Percentiles rank a stretch among this genome's conserved stretches.
phyloP scores from a whole-genome alignment of 2,329 filamentous ascomycete species.

The Lecanosticta acicola region DNA sequence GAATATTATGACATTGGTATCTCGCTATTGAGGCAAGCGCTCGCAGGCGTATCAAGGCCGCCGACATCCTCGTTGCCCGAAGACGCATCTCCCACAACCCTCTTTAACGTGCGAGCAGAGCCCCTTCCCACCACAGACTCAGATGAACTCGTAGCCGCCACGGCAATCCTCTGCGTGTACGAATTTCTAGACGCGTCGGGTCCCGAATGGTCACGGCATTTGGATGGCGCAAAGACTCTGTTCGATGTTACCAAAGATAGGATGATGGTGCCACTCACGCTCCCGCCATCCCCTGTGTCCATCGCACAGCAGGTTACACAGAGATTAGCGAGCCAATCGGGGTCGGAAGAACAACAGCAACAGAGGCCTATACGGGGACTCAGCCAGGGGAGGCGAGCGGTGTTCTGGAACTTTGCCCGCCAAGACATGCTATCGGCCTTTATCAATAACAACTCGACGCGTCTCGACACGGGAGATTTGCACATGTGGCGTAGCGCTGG shows the following conservation, averaged over 20 bases:
- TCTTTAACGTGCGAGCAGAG: conserved; percentile 17
- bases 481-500: conserved; percentile 60
- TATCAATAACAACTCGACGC: conserved; percentile 56
- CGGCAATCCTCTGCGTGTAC: conserved; percentile 62
- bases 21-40: conserved; percentile 30
- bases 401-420: conserved; percentile 63
- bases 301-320: conserved; percentile 20
- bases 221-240: conserved; percentile 60
- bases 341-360: conserved; percentile 1
- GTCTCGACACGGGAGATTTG: conserved; percentile 58
- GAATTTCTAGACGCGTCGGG: conserved; percentile 62
- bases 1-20: conserved; percentile 52
- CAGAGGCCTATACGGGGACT: conserved; percentile 30
- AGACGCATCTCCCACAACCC: conserved; percentile 19
- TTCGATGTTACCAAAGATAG: conserved; percentile 51
- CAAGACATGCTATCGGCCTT: conserved; percentile 62
- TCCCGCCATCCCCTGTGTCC: conserved; percentile 36
- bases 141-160: conserved; percentile 59
- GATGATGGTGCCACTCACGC: conserved; percentile 43
- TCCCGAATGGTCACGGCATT: conserved; percentile 58
- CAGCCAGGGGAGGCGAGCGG: conserved; percentile 53
- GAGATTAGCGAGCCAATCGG: conserved; percentile 10
- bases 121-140: conserved; percentile 39
- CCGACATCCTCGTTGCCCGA: conserved; percentile 25
- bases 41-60: conserved; percentile 26